Base-by-base conservation (phyloP, 2,329 filamentous ascomycete species). In the Cladosporium sp. region DNA sequence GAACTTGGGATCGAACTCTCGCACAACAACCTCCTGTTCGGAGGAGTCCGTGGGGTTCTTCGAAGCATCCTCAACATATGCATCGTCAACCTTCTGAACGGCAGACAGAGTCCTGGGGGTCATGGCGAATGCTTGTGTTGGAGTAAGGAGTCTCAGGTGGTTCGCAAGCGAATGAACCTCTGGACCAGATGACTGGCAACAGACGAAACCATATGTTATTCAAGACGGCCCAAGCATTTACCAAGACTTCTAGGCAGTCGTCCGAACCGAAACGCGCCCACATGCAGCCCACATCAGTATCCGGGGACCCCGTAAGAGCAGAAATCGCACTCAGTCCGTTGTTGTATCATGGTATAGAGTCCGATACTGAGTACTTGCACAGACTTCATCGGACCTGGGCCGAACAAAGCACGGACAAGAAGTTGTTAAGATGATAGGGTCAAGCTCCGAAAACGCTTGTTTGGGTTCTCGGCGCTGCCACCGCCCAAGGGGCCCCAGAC, bases 1-100 rank as follows among this genome's bases (percentile, higher is more conserved):
- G 48, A 66, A 66, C 21, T 64, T 59, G 48, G 60, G 60, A 60
- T 66, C 65, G 14, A 66, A 66, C 54, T 66, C 65, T 36, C 65
- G 60, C 23, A 66, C 56, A 30, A 63, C 48, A 21, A 64, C 54
- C 14, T 66, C 65, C 25, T 66, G 26, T 18, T 62, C 39, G 14
- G 28, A 14, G 10, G 54, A 26, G 25, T 49, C 28, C 23, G 18
- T 28, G 0, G 16, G 13, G 2, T 8, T 32, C 8, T 53, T 28
- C 6, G 32, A 53, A n/a, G 65, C 65, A 64, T 66, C 60, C 23
- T 66, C 65, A 25, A 66, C 30, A n/a, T 59, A 56, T 2, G 30
- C 21, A 28, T 36, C 34, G 30, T 66, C 65, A 34, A 60, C 32
- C 46, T 66, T 66, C 26, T 66, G 54, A 16, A 66, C 65, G 54